phyloP scores from a whole-genome alignment of 768 basidiomycete species.

The Amanita polypyramis region DNA sequence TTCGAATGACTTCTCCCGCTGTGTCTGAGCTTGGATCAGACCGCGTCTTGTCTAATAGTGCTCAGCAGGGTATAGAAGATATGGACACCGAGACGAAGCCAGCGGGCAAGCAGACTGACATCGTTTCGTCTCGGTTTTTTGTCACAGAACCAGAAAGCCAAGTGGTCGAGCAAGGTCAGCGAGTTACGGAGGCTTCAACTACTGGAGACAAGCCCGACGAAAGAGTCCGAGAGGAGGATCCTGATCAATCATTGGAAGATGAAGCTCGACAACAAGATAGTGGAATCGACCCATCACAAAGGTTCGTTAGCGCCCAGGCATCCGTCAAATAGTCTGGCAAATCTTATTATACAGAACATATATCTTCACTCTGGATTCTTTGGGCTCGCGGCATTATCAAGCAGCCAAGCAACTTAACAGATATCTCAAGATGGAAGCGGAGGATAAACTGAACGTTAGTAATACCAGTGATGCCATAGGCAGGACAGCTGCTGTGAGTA shows the following conservation, averaged over 20 bases:
- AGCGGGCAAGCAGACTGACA: not conserved
- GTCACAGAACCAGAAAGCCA: not conserved
- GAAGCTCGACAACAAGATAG: not conserved
- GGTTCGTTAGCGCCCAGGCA: not conserved
- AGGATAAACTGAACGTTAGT: slow-evolving; percentile 47
- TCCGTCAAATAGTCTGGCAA: not conserved
- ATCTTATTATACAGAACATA: slow-evolving; percentile 40
- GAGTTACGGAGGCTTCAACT: not conserved
- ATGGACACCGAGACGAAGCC: not conserved
- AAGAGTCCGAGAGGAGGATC: not conserved
- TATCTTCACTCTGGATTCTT: slow-evolving; percentile 86
- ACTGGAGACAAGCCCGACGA: not conserved
- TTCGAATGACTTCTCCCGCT: slow-evolving; percentile 1
- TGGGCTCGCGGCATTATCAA: slow-evolving; percentile 61
- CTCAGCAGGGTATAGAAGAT: not conserved
- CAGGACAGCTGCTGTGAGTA: slow-evolving; percentile 41
- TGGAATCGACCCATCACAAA: not conserved
- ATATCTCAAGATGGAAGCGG: slow-evolving; percentile 74
- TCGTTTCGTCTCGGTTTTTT: not conserved
- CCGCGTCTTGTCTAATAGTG: not conserved
- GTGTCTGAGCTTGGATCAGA: not conserved
- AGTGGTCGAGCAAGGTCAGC: not conserved
- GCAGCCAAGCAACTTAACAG: slow-evolving; percentile 47
- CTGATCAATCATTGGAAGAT: not conserved
- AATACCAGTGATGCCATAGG: slow-evolving; percentile 30